A percentile compares a stretch with the other conserved stretches of the same genome.
Conservation (phyloP, 805 yeast genomes). For the Candida pseudoglaebosa region DNA sequence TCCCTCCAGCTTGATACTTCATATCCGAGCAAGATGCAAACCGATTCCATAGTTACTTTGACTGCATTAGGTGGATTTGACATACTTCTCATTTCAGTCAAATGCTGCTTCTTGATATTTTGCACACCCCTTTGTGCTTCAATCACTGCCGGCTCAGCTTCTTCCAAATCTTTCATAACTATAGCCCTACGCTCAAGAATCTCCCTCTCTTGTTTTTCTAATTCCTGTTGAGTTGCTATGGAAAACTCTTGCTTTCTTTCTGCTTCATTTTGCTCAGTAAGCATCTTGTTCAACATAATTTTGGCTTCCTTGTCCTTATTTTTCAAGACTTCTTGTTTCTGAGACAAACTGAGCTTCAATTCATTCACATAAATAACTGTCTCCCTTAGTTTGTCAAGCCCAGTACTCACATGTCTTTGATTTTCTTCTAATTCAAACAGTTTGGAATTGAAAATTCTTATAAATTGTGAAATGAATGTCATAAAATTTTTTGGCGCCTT, state of each 20-base stretch:
- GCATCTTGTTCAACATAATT: slow-evolving; percentile 67
- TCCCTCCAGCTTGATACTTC: slow-evolving; percentile 70
- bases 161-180: slow-evolving; percentile 63
- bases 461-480: slow-evolving; percentile 45
- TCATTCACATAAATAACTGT: slow-evolving; percentile 69
- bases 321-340: slow-evolving; percentile 47
- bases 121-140: slow-evolving; percentile 90
- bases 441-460: slow-evolving; percentile 36
- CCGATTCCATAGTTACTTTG: slow-evolving; percentile 81
- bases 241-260: slow-evolving; percentile 89
- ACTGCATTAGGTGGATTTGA: slow-evolving; percentile 86
- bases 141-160: slow-evolving; percentile 77
- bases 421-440: slow-evolving; percentile 52
- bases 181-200: slow-evolving; percentile 48
- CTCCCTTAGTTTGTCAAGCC: slow-evolving; percentile 71
- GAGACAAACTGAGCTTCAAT: slow-evolving; percentile 50
- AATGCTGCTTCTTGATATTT: slow-evolving; percentile 85
- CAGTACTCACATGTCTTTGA: slow-evolving; percentile 69
- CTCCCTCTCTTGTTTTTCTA: slow-evolving; percentile 62
- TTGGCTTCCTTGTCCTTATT: slow-evolving; percentile 67
- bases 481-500: slow-evolving; percentile 56
- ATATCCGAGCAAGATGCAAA: slow-evolving; percentile 77
- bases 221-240: slow-evolving; percentile 63
- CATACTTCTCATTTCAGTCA: slow-evolving; percentile 88
- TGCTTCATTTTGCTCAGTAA: slow-evolving; percentile 84